Evolutionary conservation across 495 filamentous ascomycete genomes (phyloP).

Genomic region (Neurospora sp.): DNA sequence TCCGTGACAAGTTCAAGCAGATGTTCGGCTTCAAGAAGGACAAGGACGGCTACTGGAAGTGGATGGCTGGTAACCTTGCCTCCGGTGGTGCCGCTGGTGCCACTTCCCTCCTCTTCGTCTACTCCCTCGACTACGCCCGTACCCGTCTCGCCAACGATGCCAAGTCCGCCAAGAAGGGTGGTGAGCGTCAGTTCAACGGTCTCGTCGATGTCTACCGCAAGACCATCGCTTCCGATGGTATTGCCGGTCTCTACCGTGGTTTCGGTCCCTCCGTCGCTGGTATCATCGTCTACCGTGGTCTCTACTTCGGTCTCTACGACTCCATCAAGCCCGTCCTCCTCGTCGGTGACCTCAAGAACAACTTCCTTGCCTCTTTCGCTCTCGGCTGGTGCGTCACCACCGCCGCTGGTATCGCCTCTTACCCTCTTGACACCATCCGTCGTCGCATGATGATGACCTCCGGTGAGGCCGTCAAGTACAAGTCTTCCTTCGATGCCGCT

Average conservation of each 20-base stretch:
- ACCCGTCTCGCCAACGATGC: slow-evolving; percentile 99
- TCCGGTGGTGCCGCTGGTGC: slow-evolving; percentile 99
- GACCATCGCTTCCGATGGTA: slow-evolving; percentile 96
- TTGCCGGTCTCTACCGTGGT: slow-evolving; percentile 99
- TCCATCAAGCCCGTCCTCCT: slow-evolving; percentile 98
- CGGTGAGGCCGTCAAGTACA: slow-evolving; percentile 98
- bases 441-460: slow-evolving; percentile 99
- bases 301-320: slow-evolving; percentile 99
- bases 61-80: slow-evolving; percentile 99
- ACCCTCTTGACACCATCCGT: slow-evolving; percentile 98
- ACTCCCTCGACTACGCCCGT: slow-evolving; percentile 99
- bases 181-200: slow-evolving; percentile 99
- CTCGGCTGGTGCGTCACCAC: slow-evolving; percentile 99
- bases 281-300: slow-evolving; percentile 99
- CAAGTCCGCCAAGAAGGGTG: slow-evolving; percentile 91
- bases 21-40: slow-evolving; percentile 99
- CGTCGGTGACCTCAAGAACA: slow-evolving; percentile 82
- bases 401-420: slow-evolving; percentile 99
- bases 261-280: slow-evolving; percentile 98
- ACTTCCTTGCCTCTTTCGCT: slow-evolving; percentile 97
- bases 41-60: slow-evolving; percentile 93
- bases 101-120: slow-evolving; percentile 99
- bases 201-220: slow-evolving; percentile 99
- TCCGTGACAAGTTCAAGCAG: slow-evolving; percentile 99
- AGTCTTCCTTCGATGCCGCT: slow-evolving; percentile 83